These are phyloP conservation scores for Globisporangium carolinianum DNA, from an alignment of 352 stramenopile species.

Conservation along the genomic window DNA sequence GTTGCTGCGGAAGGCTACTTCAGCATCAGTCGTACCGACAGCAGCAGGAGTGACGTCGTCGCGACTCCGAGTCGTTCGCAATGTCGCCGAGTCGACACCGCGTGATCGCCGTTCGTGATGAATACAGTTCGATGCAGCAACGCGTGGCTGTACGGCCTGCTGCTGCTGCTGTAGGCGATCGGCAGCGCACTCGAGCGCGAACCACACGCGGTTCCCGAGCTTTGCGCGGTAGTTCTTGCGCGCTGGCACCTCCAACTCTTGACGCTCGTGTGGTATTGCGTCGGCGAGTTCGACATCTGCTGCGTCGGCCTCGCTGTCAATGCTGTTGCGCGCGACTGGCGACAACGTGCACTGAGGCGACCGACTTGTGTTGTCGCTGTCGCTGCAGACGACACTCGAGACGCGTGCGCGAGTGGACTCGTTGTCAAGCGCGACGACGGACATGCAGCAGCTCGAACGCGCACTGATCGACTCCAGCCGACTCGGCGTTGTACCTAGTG, in stretches of 20 bases:
- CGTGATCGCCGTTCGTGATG: not conserved
- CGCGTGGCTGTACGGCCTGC: not conserved
- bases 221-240: slow-evolving; percentile 33
- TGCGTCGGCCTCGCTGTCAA: not conserved
- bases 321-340: not conserved
- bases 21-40: too few relatives aligned
- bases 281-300: not conserved
- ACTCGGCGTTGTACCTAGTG: too few relatives aligned
- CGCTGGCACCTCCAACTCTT: not conserved
- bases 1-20: too few relatives aligned
- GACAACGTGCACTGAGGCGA: not conserved
- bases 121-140: not conserved
- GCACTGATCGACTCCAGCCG: too few relatives aligned
- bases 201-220: slow-evolving; percentile 55
- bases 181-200: slow-evolving; percentile 53
- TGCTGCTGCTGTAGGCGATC: slow-evolving; percentile 19
- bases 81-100: too few relatives aligned
- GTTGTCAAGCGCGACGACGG: too few relatives aligned
- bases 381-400: not conserved
- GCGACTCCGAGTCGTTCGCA: too few relatives aligned
- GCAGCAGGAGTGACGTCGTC: too few relatives aligned
- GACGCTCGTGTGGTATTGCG: too few relatives aligned
- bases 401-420: too few relatives aligned
- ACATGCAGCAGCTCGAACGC: too few relatives aligned
- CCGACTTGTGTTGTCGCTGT: not conserved